Base-by-base conservation (phyloP, 2,329 filamentous ascomycete species). In the Chalaropsis thielavioides region DNA sequence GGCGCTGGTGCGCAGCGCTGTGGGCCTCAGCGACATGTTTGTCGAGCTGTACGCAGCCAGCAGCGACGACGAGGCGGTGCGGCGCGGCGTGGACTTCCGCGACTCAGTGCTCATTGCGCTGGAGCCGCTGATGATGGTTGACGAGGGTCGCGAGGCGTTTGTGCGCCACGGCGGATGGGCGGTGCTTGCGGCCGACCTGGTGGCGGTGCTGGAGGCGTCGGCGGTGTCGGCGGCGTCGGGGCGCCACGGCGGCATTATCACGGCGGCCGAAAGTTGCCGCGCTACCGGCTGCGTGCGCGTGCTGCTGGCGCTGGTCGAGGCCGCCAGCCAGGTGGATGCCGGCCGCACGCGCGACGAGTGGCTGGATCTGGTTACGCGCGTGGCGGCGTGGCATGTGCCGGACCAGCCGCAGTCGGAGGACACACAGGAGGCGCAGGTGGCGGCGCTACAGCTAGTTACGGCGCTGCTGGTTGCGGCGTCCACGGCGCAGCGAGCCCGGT, bases 11-110 rank as follows among this genome's bases (percentile, higher is more conserved):
- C 79, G 76, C 61, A 81, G 86, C 69, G 80, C 79, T 11, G 77
- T 79, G 0, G 84, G 83, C 0, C 72, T 88, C 61, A 79, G 78
- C 67, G 86, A 88, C 68, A 80, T 88, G 76, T 76, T 88, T 40
- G 71, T 86, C 63, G 83, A 85, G 13, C 74, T 88, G 0, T 88
- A 88, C 71, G 75, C 75, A 13, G 27, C 43, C 27, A 66, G 66
- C 1, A 62, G 68, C 40, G 31, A 63, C 22, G n/a, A 22, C 19
- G 62, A 65, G 69, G 3, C 64, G 67, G 2, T 27, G 13, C 44
- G 70, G 70, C 0, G 72, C 70, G 44, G 54, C 1, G 73, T 82
- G 0, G 83, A 86, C 68, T 82, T 85, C 66, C 77, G 82, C 4
- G 78, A 79, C 2, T 77, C 84, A 0, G 75, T 85, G 1, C 74